These are phyloP conservation scores for Lithohypha guttulata DNA, from an alignment of 2,329 filamentous ascomycete species.

Conservation along the genomic window DNA sequence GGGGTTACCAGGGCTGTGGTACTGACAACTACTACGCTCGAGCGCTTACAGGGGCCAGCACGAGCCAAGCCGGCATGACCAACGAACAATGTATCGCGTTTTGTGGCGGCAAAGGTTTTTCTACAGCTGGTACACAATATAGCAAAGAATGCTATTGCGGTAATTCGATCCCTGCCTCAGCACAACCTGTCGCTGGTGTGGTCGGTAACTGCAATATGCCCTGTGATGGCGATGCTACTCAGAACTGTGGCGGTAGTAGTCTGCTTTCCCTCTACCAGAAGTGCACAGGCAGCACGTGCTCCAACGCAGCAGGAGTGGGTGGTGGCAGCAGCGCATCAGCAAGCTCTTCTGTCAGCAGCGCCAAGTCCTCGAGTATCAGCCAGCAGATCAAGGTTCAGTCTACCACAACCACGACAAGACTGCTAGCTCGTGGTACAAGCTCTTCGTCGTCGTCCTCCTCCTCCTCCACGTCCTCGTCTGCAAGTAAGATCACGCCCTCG, in stretches of 20 bases:
- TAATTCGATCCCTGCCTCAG: constrained; percentile 17
- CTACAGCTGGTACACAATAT: constrained; percentile 26
- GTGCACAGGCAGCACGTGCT: constrained; percentile 18
- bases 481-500: not conserved
- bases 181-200: constrained; percentile 21
- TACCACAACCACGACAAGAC: no score
- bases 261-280: constrained; percentile 23
- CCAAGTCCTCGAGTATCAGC: constrained; percentile 2
- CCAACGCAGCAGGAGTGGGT: constrained; percentile 13
- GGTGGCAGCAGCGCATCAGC: constrained; percentile 1
- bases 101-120: constrained; percentile 25
- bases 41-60: constrained; percentile 24
- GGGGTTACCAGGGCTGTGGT: constrained; percentile 54
- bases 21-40: constrained; percentile 31
- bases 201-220: constrained; percentile 22
- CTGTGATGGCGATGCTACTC: constrained; percentile 21
- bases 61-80: constrained; percentile 21
- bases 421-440: no score
- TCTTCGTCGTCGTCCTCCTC: no score
- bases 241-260: constrained; percentile 22
- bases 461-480: constrained; percentile 4
- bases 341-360: not conserved
- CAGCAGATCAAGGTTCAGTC: no score
- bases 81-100: constrained; percentile 24
- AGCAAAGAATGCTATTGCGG: constrained; percentile 22